Evolutionary conservation across 2,329 filamentous ascomycete species (phyloP).

Genomic region (Penicillium nordicum): DNA sequence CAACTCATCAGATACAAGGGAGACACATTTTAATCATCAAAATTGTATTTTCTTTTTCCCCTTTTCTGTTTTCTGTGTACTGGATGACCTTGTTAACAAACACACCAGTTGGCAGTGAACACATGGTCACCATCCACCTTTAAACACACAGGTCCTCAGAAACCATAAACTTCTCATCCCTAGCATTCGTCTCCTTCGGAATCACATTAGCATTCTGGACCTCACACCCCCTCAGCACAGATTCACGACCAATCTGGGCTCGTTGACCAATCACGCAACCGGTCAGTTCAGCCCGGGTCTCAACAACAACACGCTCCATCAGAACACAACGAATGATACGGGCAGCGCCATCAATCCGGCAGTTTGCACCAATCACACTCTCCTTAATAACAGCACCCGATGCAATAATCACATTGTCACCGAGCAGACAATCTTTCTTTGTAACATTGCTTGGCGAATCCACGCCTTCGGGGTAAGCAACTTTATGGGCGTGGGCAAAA

Average conservation of each 20-base stretch:
- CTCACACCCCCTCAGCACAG: neutral
- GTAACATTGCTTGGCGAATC: neutral
- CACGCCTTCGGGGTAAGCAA: conserved; percentile 1
- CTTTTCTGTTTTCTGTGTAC: no score
- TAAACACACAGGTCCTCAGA: neutral
- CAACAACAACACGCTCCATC: conserved; percentile 1
- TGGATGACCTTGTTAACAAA: neutral
- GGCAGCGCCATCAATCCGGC: neutral
- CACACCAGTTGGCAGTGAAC: neutral
- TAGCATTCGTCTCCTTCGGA: neutral
- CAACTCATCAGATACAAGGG: no score
- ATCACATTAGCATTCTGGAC: neutral
- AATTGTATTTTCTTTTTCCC: no score
- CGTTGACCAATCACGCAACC: conserved; percentile 1
- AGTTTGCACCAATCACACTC: neutral
- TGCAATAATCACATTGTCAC: neutral
- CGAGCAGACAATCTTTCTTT: neutral
- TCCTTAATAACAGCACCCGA: neutral
- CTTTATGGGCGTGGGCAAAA: neutral
- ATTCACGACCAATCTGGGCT: neutral
- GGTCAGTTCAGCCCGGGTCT: neutral
- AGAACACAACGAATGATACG: conserved; percentile 2
- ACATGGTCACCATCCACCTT: neutral
- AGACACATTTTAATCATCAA: neutral
- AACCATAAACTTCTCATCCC: neutral